Conservation (phyloP, 208 protist genomes). For the Wallacemonas collosoma region DNA sequence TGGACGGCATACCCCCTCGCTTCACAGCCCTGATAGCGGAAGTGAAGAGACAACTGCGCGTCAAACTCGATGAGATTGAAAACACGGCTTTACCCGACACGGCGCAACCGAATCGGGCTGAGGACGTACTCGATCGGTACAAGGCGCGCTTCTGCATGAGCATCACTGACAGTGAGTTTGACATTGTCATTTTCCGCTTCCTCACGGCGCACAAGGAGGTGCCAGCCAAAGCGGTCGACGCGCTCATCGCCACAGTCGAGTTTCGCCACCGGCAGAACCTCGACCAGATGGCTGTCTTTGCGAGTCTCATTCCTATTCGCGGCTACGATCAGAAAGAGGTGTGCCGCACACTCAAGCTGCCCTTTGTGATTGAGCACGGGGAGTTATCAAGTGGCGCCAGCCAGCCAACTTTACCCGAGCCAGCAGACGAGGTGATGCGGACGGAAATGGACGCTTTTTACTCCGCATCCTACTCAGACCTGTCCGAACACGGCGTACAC, state of each 20-base stretch:
- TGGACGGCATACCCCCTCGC: not conserved
- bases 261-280: slow-evolving; percentile 54
- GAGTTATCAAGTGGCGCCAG: not conserved
- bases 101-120: not conserved
- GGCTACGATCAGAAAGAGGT: slow-evolving; percentile 56
- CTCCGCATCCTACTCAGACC: slow-evolving; percentile 2
- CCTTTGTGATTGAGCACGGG: slow-evolving; percentile 19
- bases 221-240: slow-evolving; percentile 31
- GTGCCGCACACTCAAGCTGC: slow-evolving; percentile 42
- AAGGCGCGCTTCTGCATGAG: slow-evolving; percentile 31
- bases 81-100: not conserved
- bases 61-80: slow-evolving; percentile 13
- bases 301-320: slow-evolving; percentile 50
- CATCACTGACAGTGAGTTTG: slow-evolving; percentile 24
- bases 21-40: not conserved
- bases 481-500: not conserved
- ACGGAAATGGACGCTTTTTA: slow-evolving; percentile 9
- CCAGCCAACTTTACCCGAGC: not conserved
- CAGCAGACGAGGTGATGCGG: not conserved
- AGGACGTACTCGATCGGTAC: not conserved
- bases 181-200: slow-evolving; percentile 43
- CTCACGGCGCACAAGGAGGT: slow-evolving; percentile 41
- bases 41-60: not conserved
- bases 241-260: slow-evolving; percentile 24
- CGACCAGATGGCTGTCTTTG: slow-evolving; percentile 56